These are phyloP conservation scores for Nicotiana rustica DNA, from an alignment of 305 asterid genomes.

Conservation along the genomic window DNA sequence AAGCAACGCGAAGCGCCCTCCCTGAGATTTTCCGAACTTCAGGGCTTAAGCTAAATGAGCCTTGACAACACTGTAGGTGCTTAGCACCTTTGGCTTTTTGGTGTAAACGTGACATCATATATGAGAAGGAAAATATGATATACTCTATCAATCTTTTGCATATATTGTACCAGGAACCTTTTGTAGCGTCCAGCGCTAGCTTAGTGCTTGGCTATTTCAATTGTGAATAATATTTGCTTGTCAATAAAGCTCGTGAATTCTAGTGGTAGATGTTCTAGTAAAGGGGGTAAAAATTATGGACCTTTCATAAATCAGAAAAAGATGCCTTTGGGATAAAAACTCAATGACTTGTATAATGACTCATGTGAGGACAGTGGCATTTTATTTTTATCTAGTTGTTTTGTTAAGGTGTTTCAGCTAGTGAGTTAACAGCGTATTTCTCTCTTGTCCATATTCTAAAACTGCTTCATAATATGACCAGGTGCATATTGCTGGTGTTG, in stretches of 20 bases:
- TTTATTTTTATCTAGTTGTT: slow-evolving; percentile 18
- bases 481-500: slow-evolving; percentile 99
- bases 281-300: neutral
- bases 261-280: neutral
- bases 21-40: too few species aligned
- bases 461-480: slow-evolving; percentile 42
- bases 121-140: neutral
- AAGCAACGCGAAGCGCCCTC: too few species aligned
- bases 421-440: slow-evolving; percentile 16
- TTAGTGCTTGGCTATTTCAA: slow-evolving; percentile 15
- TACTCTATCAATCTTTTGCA: neutral
- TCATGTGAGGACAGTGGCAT: neutral
- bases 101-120: neutral
- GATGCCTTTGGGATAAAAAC: slow-evolving; percentile 24
- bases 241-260: neutral
- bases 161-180: neutral
- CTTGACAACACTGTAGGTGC: neutral
- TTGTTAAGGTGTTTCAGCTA: neutral
- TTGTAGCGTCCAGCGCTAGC: neutral
- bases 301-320: slow-evolving; percentile 4
- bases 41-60: too few species aligned
- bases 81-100: neutral
- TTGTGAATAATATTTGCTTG: slow-evolving; percentile 9
- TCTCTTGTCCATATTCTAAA: slow-evolving; percentile 5
- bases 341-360: slow-evolving; percentile 5